These are phyloP conservation scores for Aureobasidium subglaciale DNA, from an alignment of 2,329 filamentous ascomycete species.

Conservation along the genomic window DNA sequence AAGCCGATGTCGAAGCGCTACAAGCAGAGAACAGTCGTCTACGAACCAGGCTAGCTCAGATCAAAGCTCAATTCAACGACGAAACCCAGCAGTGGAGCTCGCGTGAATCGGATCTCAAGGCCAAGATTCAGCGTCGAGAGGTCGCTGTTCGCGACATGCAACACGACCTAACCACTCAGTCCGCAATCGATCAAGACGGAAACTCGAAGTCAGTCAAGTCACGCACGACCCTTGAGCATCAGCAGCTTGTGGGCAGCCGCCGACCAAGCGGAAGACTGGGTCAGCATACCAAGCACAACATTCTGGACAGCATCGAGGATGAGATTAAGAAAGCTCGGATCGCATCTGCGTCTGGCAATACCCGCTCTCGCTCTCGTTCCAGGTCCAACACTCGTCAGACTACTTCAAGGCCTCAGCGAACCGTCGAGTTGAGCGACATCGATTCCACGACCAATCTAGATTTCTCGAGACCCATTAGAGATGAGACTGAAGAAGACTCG, in stretches of 20 bases:
- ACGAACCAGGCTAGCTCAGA: conserved; percentile 31
- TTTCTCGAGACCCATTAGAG: conserved; percentile 12
- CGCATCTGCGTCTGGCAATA: conserved; percentile 10
- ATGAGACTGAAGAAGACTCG: conserved; percentile 21
- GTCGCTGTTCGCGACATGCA: conserved; percentile 7
- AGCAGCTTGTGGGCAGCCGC: background rate
- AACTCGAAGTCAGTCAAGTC: background rate
- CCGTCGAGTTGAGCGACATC: conserved; percentile 19
- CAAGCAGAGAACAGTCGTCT: conserved; percentile 35
- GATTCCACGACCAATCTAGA: conserved; percentile 22
- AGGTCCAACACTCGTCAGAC: conserved; percentile 18
- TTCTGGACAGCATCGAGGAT: conserved; percentile 23
- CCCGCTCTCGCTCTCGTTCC: conserved; percentile 18
- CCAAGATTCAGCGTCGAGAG: conserved; percentile 6
- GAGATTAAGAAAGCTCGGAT: conserved; percentile 24
- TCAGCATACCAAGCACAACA: conserved; percentile 19
- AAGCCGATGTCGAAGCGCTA: conserved; percentile 63
- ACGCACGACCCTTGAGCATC: background rate
- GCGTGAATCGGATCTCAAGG: conserved; percentile 16
- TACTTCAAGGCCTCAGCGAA: background rate
- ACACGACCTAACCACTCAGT: background rate
- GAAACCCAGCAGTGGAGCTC: conserved; percentile 20
- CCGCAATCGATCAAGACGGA: background rate
- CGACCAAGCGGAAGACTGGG: conserved; percentile 4
- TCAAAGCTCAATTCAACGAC: conserved; percentile 45